These are phyloP conservation scores for Aspergillus chevalieri DNA, from an alignment of 2,329 filamentous ascomycete genomes.

Conservation along the genomic window DNA sequence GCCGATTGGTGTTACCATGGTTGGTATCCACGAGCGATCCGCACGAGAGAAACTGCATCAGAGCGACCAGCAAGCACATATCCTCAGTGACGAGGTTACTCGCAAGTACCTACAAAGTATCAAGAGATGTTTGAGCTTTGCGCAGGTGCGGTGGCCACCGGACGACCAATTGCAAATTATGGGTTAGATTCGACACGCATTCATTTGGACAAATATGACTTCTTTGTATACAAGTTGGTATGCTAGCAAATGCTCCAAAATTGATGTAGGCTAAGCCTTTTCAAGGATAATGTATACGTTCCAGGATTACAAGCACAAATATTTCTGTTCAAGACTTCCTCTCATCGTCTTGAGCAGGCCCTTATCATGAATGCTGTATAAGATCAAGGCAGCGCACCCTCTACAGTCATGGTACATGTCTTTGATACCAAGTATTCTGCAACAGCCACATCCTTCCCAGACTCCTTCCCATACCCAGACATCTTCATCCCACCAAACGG, in stretches of 20 bases:
- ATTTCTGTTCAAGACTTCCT: too few species aligned
- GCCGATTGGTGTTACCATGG: conserved; percentile 99
- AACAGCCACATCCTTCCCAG: conserved; percentile 60
- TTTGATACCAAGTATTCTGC: conserved; percentile 59
- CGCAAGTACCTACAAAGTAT: conserved; percentile 96
- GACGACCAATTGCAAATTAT: conserved; percentile 89
- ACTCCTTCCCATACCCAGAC: conserved; percentile 62
- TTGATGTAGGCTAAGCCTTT: too few species aligned
- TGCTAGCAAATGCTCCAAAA: too few species aligned
- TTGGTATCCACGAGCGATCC: conserved; percentile 96
- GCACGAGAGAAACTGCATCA: conserved; percentile 93
- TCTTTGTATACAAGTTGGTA: too few species aligned
- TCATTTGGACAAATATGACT: too few species aligned
- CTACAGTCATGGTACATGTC: conserved; percentile 58
- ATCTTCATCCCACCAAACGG: conserved; percentile 65
- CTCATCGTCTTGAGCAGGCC: too few species aligned
- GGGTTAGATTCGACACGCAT: conserved; percentile 52
- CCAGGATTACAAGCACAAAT: too few species aligned
- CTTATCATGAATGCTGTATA: too few species aligned
- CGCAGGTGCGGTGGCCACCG: conserved; percentile 92
- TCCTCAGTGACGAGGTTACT: conserved; percentile 94
- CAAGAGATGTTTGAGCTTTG: conserved; percentile 92
- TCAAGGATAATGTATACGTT: too few species aligned
- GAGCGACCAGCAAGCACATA: conserved; percentile 72
- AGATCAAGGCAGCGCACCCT: conserved; percentile 22